Conservation (phyloP, 805 yeast species). For the Candida nonsorbophila region DNA sequence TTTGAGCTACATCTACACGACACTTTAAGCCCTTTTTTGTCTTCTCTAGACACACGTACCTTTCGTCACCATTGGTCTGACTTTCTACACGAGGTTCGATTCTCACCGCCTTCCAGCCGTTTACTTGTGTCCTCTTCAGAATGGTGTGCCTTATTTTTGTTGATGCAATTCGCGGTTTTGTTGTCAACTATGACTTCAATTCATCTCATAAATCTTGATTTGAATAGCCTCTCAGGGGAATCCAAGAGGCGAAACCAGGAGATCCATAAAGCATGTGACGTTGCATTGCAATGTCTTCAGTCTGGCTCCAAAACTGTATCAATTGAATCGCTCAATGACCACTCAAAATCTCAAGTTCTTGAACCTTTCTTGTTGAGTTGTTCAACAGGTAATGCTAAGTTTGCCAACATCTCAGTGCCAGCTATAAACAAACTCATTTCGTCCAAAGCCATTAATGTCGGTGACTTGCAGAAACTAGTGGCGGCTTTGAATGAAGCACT, state of each 20-base stretch:
- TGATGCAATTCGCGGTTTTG: too few relatives aligned
- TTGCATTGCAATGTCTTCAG: constrained; percentile 11
- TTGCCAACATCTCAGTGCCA: constrained; percentile 67
- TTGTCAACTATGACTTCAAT: constrained; percentile 34
- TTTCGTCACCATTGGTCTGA: too few relatives aligned
- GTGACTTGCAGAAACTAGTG: constrained; percentile 50
- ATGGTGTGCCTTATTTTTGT: too few relatives aligned
- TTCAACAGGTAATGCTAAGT: constrained; percentile 67
- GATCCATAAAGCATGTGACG: constrained; percentile 46
- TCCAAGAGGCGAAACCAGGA: constrained; percentile 67
- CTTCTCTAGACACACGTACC: too few relatives aligned
- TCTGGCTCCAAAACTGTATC: constrained; percentile 1
- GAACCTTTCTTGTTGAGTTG: constrained; percentile 72
- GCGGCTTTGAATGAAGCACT: constrained; percentile 71
- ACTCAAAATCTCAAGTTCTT: constrained; percentile 9
- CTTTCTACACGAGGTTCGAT: too few relatives aligned
- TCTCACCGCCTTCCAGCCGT: too few relatives aligned
- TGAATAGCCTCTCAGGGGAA: constrained; percentile 58
- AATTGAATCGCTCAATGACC: constrained; percentile 16
- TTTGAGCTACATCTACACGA: too few relatives aligned
- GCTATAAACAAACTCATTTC: constrained; percentile 59
- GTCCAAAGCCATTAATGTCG: constrained; percentile 48
- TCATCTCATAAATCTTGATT: constrained; percentile 50
- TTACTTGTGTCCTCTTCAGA: too few relatives aligned
- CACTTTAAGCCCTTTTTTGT: too few relatives aligned